Conservation (phyloP, 2,329 filamentous ascomycete genomes). For the Fusarium udum region DNA sequence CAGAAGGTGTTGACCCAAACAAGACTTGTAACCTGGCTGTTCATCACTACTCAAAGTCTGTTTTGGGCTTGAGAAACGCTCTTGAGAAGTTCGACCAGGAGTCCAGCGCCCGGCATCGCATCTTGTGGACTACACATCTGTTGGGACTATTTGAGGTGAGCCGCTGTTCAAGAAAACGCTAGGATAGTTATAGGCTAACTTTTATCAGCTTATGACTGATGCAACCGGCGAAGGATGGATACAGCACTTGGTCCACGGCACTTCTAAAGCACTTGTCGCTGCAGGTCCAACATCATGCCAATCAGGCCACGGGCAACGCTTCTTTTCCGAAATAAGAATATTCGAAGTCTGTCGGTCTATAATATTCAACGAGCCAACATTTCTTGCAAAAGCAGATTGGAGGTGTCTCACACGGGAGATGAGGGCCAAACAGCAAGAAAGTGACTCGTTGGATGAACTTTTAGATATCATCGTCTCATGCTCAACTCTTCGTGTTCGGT, state of each 20-base stretch:
- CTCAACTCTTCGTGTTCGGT: conserved; percentile 46
- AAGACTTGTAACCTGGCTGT: conserved; percentile 28
- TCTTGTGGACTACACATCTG: conserved; percentile 49
- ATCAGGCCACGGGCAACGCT: conserved; percentile 35
- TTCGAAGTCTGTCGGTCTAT: conserved; percentile 48
- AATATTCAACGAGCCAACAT: conserved; percentile 44
- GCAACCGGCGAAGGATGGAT: conserved; percentile 47
- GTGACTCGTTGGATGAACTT: conserved; percentile 35
- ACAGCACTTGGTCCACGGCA: conserved; percentile 49
- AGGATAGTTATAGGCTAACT: not conserved
- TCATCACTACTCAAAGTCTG: conserved; percentile 41
- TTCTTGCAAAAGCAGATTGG: conserved; percentile 43
- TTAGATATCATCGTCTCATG: conserved; percentile 47
- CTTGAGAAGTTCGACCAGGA: not conserved
- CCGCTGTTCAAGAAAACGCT: not conserved
- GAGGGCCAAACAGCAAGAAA: accelerated
- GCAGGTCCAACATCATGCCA: conserved; percentile 41
- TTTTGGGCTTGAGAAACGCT: conserved; percentile 36
- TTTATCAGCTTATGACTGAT: conserved; percentile 46
- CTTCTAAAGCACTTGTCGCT: conserved; percentile 45
- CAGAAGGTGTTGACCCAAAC: not conserved
- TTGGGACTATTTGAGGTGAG: conserved; percentile 49
- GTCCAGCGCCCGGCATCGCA: conserved; percentile 9
- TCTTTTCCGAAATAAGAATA: conserved; percentile 46
- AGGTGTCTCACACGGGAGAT: not conserved